Evolutionary conservation across 2,329 filamentous ascomycete genomes (phyloP), one percentile per base, ranked within the genome.

Genomic region (Epichloe uncinata): DNA sequence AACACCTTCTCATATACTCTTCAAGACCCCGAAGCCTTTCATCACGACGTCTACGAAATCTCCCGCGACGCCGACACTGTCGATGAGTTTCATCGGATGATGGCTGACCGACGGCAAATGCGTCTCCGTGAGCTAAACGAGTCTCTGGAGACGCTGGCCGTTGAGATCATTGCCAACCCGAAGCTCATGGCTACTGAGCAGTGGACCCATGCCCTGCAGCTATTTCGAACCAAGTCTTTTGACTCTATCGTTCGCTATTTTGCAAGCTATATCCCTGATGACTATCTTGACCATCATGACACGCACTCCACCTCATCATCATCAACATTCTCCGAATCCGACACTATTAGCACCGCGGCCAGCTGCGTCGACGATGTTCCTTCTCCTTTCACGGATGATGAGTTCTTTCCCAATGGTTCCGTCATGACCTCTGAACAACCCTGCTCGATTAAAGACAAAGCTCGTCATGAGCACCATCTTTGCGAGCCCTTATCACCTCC

Each of bases 171-270:
- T 55, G 75, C 72, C 59, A 79, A 79, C 64, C 77, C 77, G 15
- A 69, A 69, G 49, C 67, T 81, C 55, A 75, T 81, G 63, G 76
- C 74, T 51, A 77, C 74, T 45, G 68, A 76, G 16, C 77, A 79
- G 65, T 81, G 77, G 77, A 70, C 77, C 55, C 65, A 73, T 55
- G 77, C 77, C 26, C 60, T 79, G 30, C 77, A 80, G 59, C 72
- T 80, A 49, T 80, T 81, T 59, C 73, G 77, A 13, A 77, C 76
- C 9, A 73, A 69, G 57, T 79, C 75, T 2, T 72, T 79, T 50
- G 77, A 81, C 61, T 79, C 77, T 16, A 73, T 81, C 53, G 74
- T 81, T 53, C 70, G 76, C 54, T 79, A 77, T 59, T 81, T 79
- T 61, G 68, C 75, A 18, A 79, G 75, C 45, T 80, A 80, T 54